Base-by-base conservation (phyloP, 129 eudicot species). In the Heracleum sosnowskyi region DNA sequence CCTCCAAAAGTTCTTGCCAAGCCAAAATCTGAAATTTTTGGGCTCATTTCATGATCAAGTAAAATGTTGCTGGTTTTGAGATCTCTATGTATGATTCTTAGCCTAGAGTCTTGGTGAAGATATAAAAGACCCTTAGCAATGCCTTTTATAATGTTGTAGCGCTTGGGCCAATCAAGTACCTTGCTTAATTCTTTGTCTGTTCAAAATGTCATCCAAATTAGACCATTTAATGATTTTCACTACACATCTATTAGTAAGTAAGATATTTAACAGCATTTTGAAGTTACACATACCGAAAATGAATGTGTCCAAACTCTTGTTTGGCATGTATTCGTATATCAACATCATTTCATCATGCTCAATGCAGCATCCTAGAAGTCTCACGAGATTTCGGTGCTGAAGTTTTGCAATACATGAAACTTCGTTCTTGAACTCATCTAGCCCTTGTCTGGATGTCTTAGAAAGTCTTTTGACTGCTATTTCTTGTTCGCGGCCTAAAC, bases 341-440 rank as follows among this genome's bases (percentile, higher is more conserved):
- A 74, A 7, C 77, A 74, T 11, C 77, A 74, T 74, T 44, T 83
- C 76, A 39, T 71, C 82, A 31, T 78, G 76, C 24, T 78, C 75
- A 63, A 73, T 44, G 79, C 82, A 83, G 62, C 86, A 78, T 35
- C 86, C 86, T 1, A 83, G 63, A 79, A 83, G 82, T 79, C 62
- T 83, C 71, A 73, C 86, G 20, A 83, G 76, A 66, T 83, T 78
- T 6, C 82, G 79, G 53, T 83, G 82, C 37, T 83, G 86, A 17
- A 78, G 82, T 53, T 78, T 83, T 4, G 82, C 79, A 11, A 83
- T 78, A 15, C 57, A 44, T 44, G 57, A 74, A 15, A 74, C 77
- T 44, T 74, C 77, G 31, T 74, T 74, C 60, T 74, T 74, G 57
- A 74, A 42, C 60, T 74, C 77, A 74, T 44, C 62, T 28, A 74